Evolutionary conservation across 2,329 filamentous ascomycete species (phyloP), one percentile per base, ranked within the genome.

Genomic region (Coniochaeta sp.): DNA sequence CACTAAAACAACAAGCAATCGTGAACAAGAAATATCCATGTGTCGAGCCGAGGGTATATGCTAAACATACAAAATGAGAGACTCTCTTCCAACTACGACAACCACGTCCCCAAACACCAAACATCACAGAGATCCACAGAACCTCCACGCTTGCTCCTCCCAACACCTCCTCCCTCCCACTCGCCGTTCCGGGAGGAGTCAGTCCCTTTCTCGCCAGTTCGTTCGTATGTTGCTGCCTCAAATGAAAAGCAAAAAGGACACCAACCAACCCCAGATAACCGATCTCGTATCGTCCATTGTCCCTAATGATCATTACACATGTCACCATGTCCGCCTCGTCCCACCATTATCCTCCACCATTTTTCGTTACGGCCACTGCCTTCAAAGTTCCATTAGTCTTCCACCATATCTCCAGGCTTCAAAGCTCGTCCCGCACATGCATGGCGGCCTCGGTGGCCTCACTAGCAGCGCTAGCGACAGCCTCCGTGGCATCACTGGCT

Each of bases 391-490:
- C 47, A 16, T n/a, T 13, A 6, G 16, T 20, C 8, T 4, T 18
- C 7, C 2, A 14, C 26, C 14, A 27, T 38, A n/a, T 28, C n/a
- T 22, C 5, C 10, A 48, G 27, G 16, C 14, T 27, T 69, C 60
- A 76, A 56, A 76, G 52, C 59, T 76, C 73, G 51, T 76, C 73
- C 53, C 62, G 67, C 16, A 59, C 59, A 33, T 65, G 61, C 48
- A 67, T 62, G 6, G 63, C 61, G 14, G 62, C 63, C 26, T 70
- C 67, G 61, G 71, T 74, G 48, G 70, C 72, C n/a, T 69, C 65
- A 48, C 66, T 68, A 2, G 68, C 71, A 5, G 63, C 69, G 47
- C 67, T 71, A 28, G 63, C 63, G 49, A 71, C 71, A 4, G 65
- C 69, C n/a, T 72, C 69, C 2, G 70, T 71, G 3, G 70, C 72